Conservation (phyloP, 2,329 filamentous ascomycete species). For the Beauveria sp. region DNA sequence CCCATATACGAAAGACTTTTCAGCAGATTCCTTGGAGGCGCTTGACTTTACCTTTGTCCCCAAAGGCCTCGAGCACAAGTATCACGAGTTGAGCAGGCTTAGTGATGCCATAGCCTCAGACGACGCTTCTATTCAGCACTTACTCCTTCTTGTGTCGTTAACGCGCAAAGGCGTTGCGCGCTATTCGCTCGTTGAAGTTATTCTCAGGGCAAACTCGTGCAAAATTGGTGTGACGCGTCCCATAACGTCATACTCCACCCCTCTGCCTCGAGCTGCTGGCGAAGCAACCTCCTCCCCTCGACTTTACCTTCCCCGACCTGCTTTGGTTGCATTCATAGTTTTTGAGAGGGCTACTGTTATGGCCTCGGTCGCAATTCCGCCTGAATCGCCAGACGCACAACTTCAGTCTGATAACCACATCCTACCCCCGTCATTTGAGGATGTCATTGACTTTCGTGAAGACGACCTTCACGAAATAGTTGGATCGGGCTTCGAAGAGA, state of each 20-base stretch:
- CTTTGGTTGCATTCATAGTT: conserved; percentile 72
- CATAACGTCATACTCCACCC: conserved; percentile 56
- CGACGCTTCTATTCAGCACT: conserved; percentile 45
- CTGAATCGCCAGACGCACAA: conserved; percentile 69
- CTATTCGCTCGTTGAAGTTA: conserved; percentile 70
- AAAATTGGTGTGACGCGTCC: conserved; percentile 61
- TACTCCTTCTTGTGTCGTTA: conserved; percentile 55
- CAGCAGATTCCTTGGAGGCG: conserved; percentile 58
- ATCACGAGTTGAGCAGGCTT: conserved; percentile 42
- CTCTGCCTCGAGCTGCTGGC: conserved; percentile 32
- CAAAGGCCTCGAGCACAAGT: conserved; percentile 42
- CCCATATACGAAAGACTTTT: conserved; percentile 38
- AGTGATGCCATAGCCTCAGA: conserved; percentile 42
- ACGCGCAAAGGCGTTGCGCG: conserved; percentile 44
- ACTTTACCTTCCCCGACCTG: conserved; percentile 70
- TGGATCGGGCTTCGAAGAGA: conserved; percentile 57
- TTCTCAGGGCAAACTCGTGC: conserved; percentile 45
- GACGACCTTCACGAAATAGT: conserved; percentile 57
- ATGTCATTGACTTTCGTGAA: conserved; percentile 71
- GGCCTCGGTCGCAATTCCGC: conserved; percentile 60
- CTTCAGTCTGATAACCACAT: conserved; percentile 60
- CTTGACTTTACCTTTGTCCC: conserved; percentile 71
- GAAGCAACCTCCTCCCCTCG: conserved; percentile 44
- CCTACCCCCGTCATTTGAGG: conserved; percentile 66
- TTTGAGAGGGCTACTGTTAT: conserved; percentile 74